phyloP scores from a whole-genome alignment of 148 eudicot genomes.

The Rhododendron simsii region DNA sequence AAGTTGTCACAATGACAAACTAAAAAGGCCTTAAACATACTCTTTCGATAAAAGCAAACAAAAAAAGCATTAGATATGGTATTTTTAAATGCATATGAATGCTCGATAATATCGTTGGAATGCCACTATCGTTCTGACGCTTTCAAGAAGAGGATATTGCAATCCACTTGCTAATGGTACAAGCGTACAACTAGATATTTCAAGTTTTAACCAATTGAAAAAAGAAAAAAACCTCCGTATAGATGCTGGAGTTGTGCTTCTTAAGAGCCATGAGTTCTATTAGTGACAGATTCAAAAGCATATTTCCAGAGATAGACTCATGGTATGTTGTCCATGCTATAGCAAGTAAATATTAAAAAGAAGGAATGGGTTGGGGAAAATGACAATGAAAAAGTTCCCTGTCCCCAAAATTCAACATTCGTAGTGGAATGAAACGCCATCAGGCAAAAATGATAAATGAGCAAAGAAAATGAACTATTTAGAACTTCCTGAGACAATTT shows the following conservation, averaged over 20 bases:
- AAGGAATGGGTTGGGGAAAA: neutral
- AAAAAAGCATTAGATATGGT: neutral
- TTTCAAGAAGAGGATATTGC: constrained; percentile 1
- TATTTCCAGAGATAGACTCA: neutral
- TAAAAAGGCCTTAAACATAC: neutral
- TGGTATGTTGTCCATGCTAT: neutral
- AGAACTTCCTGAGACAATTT: neutral
- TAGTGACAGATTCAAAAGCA: neutral
- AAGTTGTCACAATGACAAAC: neutral
- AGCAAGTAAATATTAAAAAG: neutral
- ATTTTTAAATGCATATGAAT: neutral
- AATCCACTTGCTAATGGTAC: neutral
- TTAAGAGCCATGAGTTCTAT: neutral
- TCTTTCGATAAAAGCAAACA: neutral
- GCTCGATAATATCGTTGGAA: neutral
- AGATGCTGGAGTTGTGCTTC: neutral
- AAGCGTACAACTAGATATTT: neutral
- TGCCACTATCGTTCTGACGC: neutral
- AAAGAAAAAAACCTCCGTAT: too few species aligned
- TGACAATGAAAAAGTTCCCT: neutral
- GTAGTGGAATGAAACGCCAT: neutral
- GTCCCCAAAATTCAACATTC: neutral
- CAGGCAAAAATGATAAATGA: neutral
- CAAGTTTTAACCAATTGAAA: neutral
- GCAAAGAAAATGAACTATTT: neutral